Percentiles rank a stretch among this genome's conserved stretches.
phyloP scores from a whole-genome alignment of 768 basidiomycete species.

The Ramaria sp. region DNA sequence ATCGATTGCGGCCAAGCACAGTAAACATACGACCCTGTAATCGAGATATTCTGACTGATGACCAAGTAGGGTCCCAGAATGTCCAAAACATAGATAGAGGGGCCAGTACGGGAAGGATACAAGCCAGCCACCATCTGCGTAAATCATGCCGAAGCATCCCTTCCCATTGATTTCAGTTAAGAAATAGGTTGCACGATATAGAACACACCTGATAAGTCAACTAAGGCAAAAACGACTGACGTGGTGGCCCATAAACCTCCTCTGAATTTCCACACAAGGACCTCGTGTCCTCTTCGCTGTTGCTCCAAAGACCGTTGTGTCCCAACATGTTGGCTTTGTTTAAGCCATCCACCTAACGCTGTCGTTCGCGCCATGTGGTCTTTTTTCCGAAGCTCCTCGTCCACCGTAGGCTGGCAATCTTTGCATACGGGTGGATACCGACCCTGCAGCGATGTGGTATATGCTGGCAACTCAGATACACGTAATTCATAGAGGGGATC shows the following conservation, averaged over 20 bases:
- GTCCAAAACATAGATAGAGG: conserved; percentile 64
- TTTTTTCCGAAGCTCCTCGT: conserved; percentile 67
- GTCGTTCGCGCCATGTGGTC: conserved; percentile 73
- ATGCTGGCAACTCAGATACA: conserved; percentile 53
- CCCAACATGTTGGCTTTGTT: conserved; percentile 28
- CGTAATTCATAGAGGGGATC: conserved; percentile 60
- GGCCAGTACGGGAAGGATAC: conserved; percentile 36
- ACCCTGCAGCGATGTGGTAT: conserved; percentile 59
- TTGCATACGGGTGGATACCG: conserved; percentile 87
- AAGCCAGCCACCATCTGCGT: conserved; percentile 18
- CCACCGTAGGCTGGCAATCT: conserved; percentile 64
- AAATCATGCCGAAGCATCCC: conserved; percentile 3
- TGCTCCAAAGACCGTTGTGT: conserved; percentile 28
- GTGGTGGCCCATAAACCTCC: conserved; percentile 56
- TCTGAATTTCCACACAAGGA: conserved; percentile 57
- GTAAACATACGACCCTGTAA: conserved; percentile 65
- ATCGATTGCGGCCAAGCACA: conserved; percentile 47
- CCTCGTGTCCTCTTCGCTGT: conserved; percentile 35
- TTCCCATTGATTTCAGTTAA: not conserved
- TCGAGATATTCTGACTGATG: conserved; percentile 43
- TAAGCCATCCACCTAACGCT: conserved; percentile 64
- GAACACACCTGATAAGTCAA: conserved; percentile 37
- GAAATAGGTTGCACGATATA: conserved; percentile 18
- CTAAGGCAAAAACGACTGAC: conserved; percentile 29
- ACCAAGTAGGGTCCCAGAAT: conserved; percentile 80